A percentile compares a stretch with the other conserved stretches of the same genome.
phyloP scores from a whole-genome alignment of 2,329 filamentous ascomycete species.

The Pestalotiopsis sp. region DNA sequence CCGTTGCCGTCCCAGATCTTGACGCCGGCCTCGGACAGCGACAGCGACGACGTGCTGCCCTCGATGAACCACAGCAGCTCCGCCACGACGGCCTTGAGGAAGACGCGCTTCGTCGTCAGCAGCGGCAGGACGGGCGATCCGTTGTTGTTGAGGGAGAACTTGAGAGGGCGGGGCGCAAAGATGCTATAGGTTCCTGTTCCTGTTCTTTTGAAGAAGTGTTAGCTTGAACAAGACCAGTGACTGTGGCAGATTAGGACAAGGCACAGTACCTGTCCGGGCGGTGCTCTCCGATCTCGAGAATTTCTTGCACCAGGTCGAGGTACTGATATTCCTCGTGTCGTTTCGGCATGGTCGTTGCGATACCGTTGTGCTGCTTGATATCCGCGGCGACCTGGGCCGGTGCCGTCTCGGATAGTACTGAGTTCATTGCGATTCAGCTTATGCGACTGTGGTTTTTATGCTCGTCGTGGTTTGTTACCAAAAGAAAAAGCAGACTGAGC shows the following conservation, averaged over 20 bases:
- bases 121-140: conserved; percentile 76
- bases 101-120: conserved; percentile 96
- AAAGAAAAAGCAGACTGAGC: not conserved
- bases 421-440: not conserved
- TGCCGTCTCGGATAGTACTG: conserved; percentile 6
- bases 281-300: conserved; percentile 81
- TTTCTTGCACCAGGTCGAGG: conserved; percentile 83
- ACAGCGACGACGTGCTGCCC: conserved; percentile 77
- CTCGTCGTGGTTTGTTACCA: not conserved
- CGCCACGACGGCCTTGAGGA: conserved; percentile 83
- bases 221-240: not conserved
- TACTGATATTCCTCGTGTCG: conserved; percentile 88
- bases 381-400: not conserved
- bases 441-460: not conserved
- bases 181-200: conserved; percentile 91
- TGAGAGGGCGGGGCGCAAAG: conserved; percentile 84
- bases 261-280: conserved; percentile 74
- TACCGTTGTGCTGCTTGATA: not conserved
- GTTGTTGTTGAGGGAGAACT: conserved; percentile 75
- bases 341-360: not conserved
- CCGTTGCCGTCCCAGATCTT: conserved; percentile 99
- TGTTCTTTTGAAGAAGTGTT: conserved; percentile 57
- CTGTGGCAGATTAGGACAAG: not conserved
- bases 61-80: conserved; percentile 96
- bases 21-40: conserved; percentile 77